Conservation (phyloP, 2,329 filamentous ascomycete genomes). For the Sporothrix inflata region DNA sequence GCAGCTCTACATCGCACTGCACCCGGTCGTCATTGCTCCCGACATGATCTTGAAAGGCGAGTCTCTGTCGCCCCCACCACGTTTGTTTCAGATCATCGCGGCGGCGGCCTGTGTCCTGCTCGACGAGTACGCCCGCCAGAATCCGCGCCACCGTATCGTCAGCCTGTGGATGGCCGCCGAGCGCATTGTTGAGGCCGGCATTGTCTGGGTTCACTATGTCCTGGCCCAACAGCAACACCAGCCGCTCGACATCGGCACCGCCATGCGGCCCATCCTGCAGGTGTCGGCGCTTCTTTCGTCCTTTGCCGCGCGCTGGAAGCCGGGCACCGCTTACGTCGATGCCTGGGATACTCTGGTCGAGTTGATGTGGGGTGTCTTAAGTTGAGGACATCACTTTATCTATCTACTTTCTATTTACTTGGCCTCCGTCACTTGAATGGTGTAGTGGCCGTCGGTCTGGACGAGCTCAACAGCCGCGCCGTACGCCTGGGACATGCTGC, state of each 20-base stretch:
- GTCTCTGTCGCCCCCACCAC: not conserved
- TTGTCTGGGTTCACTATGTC: not conserved
- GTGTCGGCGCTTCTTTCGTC: not conserved
- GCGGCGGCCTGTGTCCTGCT: not conserved
- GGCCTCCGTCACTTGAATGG: not conserved
- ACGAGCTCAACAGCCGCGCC: not conserved
- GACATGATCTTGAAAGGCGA: not conserved
- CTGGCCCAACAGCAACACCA: not conserved
- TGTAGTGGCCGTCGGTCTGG: not conserved
- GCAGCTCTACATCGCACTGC: not conserved
- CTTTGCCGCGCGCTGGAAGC: not conserved
- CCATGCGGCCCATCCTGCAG: conserved; percentile 8
- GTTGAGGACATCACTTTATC: not conserved
- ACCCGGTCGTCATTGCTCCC: not conserved
- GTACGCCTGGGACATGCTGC: conserved; percentile 7
- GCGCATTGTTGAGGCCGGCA: not conserved
- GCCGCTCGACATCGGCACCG: not conserved
- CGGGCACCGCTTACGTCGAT: not conserved
- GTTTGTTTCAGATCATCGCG: not conserved
- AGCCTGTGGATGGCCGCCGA: conserved; percentile 12
- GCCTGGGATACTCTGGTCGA: conserved; percentile 6
- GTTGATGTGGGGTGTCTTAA: not conserved
- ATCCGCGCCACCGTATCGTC: not conserved
- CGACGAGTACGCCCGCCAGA: not conserved
- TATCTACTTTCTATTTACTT: not conserved